Base-by-base conservation (phyloP, 257 asterid genomes). In the Lithospermum erythrorhizon region DNA sequence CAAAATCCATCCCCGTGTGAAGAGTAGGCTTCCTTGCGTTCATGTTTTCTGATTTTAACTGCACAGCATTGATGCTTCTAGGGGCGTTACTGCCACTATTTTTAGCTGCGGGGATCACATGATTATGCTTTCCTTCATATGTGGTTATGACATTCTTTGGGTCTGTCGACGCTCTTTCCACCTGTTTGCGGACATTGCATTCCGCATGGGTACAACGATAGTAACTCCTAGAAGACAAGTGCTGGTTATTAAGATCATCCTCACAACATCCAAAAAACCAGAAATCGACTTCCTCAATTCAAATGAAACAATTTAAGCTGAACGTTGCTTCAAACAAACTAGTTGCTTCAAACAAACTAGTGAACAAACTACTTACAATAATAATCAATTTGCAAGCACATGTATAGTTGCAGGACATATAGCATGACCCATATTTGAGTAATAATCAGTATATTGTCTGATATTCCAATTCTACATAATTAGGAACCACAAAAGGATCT, bases 121-220 rank as follows among this genome's bases (percentile, higher is more conserved):
- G 98, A 61, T 79, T 66, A 65, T 90, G 98, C 62, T 87, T 87
- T 57, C 98, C 96, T 65, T 90, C 96, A 7, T 90, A 90, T 4
- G 97, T 85, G 5, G 97, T 90, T 24, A 87, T 76, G 8, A 90
- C 97, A 6, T 87, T 78, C 75, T 90, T 87, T 45, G 95, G 79
- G 62, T 90, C 98, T 0, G 85, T 52, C 20, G 98, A 79, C 52
- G 98, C 84, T 73, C 98, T 85, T 76, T 90, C 98, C 0, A 90
- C 94, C 45, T 90, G 98, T 74, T 90, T 90, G 27, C 98, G 95
- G 6, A 90, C 98, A 25, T 77, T 88, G 81, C 98, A 90, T 64
- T 96, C 98, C 1, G 83, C 73, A 63, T 61, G 78, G 24, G 98
- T 87, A 62, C 98, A 90, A 58, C 87, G 82, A 75, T 89, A 90